phyloP scores from a whole-genome alignment of 257 asterid genomes.

The Solanum pennellii region DNA sequence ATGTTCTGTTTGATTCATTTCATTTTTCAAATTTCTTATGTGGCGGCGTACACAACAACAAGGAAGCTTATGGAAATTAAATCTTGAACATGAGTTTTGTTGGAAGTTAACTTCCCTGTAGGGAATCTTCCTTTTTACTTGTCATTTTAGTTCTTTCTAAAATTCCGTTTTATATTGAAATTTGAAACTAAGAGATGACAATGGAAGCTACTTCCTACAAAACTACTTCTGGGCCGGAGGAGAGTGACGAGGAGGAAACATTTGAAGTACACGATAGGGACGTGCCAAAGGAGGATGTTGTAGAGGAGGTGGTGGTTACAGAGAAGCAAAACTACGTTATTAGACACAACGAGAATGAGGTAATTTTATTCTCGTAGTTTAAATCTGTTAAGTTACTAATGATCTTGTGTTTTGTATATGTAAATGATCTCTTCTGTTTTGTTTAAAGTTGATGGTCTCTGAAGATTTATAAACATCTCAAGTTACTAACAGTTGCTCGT shows the following conservation, averaged over 20 bases:
- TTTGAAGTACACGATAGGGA: background rate
- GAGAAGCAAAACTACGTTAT: background rate
- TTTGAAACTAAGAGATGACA: background rate
- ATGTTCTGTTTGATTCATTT: background rate
- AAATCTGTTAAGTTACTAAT: background rate
- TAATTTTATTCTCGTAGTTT: background rate
- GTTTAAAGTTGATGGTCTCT: background rate
- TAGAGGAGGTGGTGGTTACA: background rate
- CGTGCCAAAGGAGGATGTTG: background rate
- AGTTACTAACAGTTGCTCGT: background rate
- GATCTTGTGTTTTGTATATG: background rate
- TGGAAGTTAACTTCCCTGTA: background rate
- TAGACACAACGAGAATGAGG: background rate
- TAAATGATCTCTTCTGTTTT: background rate
- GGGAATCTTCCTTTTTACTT: background rate
- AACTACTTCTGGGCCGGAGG: background rate
- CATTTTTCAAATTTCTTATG: background rate
- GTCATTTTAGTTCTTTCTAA: background rate
- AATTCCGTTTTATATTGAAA: background rate
- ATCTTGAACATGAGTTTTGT: background rate
- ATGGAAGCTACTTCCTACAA: background rate
- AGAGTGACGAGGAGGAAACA: background rate
- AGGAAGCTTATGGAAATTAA: background rate
- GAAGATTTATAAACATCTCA: background rate
- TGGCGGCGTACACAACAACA: background rate